A percentile compares a stretch with the other conserved stretches of the same genome.
Conservation (phyloP, 1,139 yeast genomes). For the Debaryomyces udenii region DNA sequence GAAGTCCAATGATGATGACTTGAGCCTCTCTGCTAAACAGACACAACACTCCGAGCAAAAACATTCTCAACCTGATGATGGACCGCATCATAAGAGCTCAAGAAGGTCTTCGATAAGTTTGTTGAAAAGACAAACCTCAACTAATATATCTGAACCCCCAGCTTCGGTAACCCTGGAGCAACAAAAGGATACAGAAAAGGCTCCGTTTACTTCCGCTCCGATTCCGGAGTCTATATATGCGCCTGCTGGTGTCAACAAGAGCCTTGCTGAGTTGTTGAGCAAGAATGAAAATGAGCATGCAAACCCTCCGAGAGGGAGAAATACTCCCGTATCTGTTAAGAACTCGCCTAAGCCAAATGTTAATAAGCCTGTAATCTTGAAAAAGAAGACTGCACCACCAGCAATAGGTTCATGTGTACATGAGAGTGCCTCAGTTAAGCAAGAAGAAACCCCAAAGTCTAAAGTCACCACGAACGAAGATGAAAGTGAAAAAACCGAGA, state of each 20-base stretch:
- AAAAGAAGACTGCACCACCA: slow-evolving; percentile 32
- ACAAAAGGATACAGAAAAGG: slow-evolving; percentile 5
- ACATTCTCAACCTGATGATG: slow-evolving; percentile 18
- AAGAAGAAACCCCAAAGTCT: not conserved
- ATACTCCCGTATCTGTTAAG: slow-evolving; percentile 23
- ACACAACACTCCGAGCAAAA: slow-evolving; percentile 8
- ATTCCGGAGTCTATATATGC: slow-evolving; percentile 7
- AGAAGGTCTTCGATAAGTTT: slow-evolving; percentile 18
- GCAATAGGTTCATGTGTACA: not conserved
- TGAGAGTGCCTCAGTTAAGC: not conserved
- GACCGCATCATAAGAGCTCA: slow-evolving; percentile 18
- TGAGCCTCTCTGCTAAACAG: not conserved
- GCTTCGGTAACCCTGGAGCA: slow-evolving; percentile 12
- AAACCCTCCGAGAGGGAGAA: slow-evolving; percentile 19
- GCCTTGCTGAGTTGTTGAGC: slow-evolving; percentile 46
- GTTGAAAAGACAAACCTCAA: slow-evolving; percentile 23
- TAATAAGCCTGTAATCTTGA: slow-evolving; percentile 42
- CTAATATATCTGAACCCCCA: slow-evolving; percentile 24
- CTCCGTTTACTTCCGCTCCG: slow-evolving; percentile 3
- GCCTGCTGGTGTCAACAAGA: slow-evolving; percentile 28
- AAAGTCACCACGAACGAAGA: not conserved
- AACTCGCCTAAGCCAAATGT: slow-evolving; percentile 30
- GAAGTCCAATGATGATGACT: not conserved
- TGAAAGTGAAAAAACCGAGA: slow-evolving; percentile 7
- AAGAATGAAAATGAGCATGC: slow-evolving; percentile 22